A percentile compares a stretch with the other conserved stretches of the same genome.
These are phyloP conservation scores for Podospora sp. DNA, from an alignment of 495 filamentous ascomycete species.

Conservation along the genomic window DNA sequence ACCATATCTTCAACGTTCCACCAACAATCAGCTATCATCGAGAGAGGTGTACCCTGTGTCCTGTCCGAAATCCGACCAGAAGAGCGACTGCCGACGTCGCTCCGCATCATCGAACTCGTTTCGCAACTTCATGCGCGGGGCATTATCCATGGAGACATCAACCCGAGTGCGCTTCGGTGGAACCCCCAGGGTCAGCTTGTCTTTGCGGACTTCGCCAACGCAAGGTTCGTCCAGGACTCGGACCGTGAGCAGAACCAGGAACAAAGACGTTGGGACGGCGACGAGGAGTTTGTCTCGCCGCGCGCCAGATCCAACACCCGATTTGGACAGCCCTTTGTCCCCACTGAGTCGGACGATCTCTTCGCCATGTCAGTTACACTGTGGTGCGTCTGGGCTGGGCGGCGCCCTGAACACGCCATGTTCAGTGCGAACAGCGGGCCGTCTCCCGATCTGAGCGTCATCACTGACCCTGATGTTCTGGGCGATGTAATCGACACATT, in stretches of 20 bases:
- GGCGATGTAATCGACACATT: slow-evolving; percentile 11
- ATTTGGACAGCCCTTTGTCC: slow-evolving; percentile 1
- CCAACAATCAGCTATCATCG: slow-evolving; percentile 7
- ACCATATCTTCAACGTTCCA: not conserved
- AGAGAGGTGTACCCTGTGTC: not conserved
- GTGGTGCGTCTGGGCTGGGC: slow-evolving; percentile 16
- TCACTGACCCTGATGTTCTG: slow-evolving; percentile 13
- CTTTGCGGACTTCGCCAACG: slow-evolving; percentile 8
- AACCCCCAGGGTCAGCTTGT: slow-evolving; percentile 2
- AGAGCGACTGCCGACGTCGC: slow-evolving; percentile 8
- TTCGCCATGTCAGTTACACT: slow-evolving; percentile 16
- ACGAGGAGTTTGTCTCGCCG: slow-evolving; percentile 15
- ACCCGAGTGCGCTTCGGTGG: slow-evolving; percentile 14
- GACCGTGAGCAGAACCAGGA: not conserved
- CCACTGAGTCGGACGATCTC: slow-evolving; percentile 13
- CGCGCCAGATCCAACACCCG: not conserved
- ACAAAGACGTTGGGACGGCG: not conserved
- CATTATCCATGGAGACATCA: slow-evolving; percentile 15
- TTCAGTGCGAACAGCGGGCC: not conserved
- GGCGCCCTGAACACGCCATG: not conserved
- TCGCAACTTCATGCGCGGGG: slow-evolving; percentile 12
- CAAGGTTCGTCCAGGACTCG: slow-evolving; percentile 4
- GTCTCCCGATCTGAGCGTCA: slow-evolving; percentile 11
- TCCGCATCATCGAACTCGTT: slow-evolving; percentile 13
- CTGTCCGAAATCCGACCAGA: not conserved